phyloP scores from a whole-genome alignment of 192 early-diverging fungal species.

The Phlyctochytrium bullatum region DNA sequence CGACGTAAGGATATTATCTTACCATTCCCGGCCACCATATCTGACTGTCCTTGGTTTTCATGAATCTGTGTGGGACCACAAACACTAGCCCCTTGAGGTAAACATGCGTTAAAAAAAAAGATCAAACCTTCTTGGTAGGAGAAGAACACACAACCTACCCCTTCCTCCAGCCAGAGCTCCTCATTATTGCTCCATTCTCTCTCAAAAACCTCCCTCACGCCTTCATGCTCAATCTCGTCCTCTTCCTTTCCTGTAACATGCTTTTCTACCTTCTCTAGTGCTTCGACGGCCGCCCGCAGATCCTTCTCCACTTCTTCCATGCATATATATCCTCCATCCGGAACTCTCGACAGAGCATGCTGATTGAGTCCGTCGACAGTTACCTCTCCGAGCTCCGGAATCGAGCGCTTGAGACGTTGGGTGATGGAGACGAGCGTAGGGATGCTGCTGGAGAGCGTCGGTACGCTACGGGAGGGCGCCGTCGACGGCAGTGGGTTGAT shows the following conservation, averaged over 20 bases:
- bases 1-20: background rate
- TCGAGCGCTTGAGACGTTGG: background rate
- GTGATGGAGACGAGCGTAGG: background rate
- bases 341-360: background rate
- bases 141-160: constrained; percentile 1
- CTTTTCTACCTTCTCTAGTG: too few species aligned
- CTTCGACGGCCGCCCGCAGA: background rate
- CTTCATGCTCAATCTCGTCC: background rate
- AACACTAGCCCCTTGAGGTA: background rate
- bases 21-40: constrained; percentile 10
- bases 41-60: constrained; percentile 3
- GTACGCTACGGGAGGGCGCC: too few species aligned
- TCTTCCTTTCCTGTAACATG: too few species aligned
- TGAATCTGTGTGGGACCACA: constrained; percentile 8
- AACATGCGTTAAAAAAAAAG: background rate
- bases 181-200: constrained; percentile 4
- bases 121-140: background rate
- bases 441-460: too few species aligned
- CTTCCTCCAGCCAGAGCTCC: background rate
- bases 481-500: too few species aligned
- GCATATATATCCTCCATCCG: background rate
- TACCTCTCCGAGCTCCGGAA: background rate
- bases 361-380: background rate
- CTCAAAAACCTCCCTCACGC: constrained; percentile 5
- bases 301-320: constrained; percentile 5